Percentiles rank a stretch among this genome's conserved stretches.
phyloP scores from a whole-genome alignment of 2,329 filamentous ascomycete species.

The Talaromyces amestolkiae region DNA sequence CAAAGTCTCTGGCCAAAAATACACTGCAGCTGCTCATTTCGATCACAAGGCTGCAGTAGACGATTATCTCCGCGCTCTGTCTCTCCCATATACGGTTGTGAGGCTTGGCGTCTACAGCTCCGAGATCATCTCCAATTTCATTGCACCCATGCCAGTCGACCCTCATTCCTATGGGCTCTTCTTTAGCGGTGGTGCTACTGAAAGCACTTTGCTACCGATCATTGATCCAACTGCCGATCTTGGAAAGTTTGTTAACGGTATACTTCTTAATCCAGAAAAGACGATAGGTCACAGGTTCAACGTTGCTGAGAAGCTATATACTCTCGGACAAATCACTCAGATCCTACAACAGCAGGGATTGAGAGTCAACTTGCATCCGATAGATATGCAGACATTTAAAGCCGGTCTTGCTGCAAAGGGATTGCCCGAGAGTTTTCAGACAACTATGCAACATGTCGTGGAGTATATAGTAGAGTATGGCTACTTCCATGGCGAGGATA shows the following conservation, averaged over 20 bases:
- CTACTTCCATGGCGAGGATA: background rate
- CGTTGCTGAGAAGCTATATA: slow-evolving; percentile 36
- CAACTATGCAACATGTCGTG: background rate
- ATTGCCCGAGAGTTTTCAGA: slow-evolving; percentile 1
- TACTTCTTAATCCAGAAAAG: slow-evolving; percentile 38
- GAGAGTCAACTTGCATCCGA: background rate
- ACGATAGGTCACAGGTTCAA: slow-evolving; percentile 38
- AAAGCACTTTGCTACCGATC: slow-evolving; percentile 30
- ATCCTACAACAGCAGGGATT: slow-evolving; percentile 33
- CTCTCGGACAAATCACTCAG: slow-evolving; percentile 30
- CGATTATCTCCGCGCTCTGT: slow-evolving; percentile 50
- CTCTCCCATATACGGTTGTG: slow-evolving; percentile 53
- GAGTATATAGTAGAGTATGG: slow-evolving; percentile 1
- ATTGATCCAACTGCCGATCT: slow-evolving; percentile 38
- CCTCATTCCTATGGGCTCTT: slow-evolving; percentile 26
- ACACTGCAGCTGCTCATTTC: slow-evolving; percentile 48
- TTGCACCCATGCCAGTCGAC: slow-evolving; percentile 24
- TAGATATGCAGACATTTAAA: slow-evolving; percentile 10
- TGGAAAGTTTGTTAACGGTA: slow-evolving; percentile 36
- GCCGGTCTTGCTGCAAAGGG: slow-evolving; percentile 7
- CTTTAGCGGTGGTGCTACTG: slow-evolving; percentile 17
- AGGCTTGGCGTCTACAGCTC: slow-evolving; percentile 54
- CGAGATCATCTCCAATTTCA: slow-evolving; percentile 43
- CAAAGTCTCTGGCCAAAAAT: slow-evolving; percentile 31
- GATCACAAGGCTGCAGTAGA: slow-evolving; percentile 58